Conservation (phyloP, 2,329 filamentous ascomycete genomes). For the Venturia nashicola region DNA sequence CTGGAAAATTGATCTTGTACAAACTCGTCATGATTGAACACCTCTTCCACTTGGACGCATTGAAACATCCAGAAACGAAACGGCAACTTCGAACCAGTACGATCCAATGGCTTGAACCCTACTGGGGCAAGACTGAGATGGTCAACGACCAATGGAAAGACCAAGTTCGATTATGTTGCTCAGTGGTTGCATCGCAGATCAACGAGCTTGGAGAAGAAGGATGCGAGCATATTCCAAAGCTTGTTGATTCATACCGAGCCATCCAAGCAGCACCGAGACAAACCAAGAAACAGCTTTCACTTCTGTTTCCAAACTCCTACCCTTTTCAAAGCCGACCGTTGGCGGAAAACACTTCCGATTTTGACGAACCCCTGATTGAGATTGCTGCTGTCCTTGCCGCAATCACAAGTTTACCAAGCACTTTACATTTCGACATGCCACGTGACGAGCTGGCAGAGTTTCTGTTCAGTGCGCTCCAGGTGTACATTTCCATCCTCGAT, state of each 20-base stretch:
- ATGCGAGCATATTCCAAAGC: constrained; percentile 79
- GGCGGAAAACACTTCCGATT: constrained; percentile 38
- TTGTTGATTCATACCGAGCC: constrained; percentile 76
- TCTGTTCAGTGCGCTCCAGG: constrained; percentile 65
- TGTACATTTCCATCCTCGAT: constrained; percentile 78
- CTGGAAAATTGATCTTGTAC: constrained; percentile 83
- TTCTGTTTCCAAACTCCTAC: constrained; percentile 82
- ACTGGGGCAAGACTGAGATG: constrained; percentile 69
- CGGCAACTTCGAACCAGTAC: constrained; percentile 68
- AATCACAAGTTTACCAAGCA: constrained; percentile 59
- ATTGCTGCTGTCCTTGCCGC: constrained; percentile 78
- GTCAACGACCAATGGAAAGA: constrained; percentile 82
- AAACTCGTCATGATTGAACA: constrained; percentile 89
- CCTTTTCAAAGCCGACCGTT: constrained; percentile 67
- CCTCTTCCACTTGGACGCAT: constrained; percentile 71
- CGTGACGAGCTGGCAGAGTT: constrained; percentile 65
- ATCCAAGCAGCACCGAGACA: constrained; percentile 55
- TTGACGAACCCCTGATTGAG: constrained; percentile 82
- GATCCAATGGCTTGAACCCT: constrained; percentile 78
- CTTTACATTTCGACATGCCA: constrained; percentile 63
- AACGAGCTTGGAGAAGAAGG: constrained; percentile 68
- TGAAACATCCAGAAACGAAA: constrained; percentile 65
- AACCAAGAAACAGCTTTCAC: constrained; percentile 53
- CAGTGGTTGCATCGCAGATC: constrained; percentile 77
- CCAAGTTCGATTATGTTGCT: constrained; percentile 86